Percentiles rank a stretch among this genome's conserved stretches.
Conservation (phyloP, 2,329 filamentous ascomycete genomes). For the Zopfia rhizophila region DNA sequence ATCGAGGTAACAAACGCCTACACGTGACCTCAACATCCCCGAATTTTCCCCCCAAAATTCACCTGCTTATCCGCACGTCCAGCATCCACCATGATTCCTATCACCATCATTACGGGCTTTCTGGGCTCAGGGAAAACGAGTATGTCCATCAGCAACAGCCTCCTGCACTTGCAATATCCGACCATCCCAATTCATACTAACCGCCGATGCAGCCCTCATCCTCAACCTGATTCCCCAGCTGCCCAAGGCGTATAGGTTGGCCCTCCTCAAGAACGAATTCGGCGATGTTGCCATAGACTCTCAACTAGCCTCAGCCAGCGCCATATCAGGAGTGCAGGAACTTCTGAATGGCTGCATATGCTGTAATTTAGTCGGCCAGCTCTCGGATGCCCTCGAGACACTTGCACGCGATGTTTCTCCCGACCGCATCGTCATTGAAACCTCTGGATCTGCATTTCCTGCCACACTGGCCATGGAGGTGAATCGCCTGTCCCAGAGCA, state of each 20-base stretch:
- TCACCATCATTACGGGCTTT: conserved; percentile 97
- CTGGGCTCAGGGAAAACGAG: conserved; percentile 95
- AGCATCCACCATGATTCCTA: conserved; percentile 68
- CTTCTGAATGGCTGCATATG: conserved; percentile 98
- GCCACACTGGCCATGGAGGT: conserved; percentile 92
- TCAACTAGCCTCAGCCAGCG: conserved; percentile 82
- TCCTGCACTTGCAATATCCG: no score
- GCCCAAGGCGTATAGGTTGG: conserved; percentile 85
- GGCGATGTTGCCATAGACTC: conserved; percentile 94
- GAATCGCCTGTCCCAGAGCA: conserved; percentile 79
- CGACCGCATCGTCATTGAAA: conserved; percentile 94
- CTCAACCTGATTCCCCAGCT: conserved; percentile 94
- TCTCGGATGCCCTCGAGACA: conserved; percentile 81
- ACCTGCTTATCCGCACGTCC: background rate
- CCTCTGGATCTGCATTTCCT: conserved; percentile 82
- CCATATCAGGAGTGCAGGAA: conserved; percentile 90
- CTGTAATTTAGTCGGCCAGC: conserved; percentile 95
- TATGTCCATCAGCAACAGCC: conserved; percentile 63
- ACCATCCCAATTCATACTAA: conserved; percentile 10
- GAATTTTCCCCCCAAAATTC: conserved; percentile 1
- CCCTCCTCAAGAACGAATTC: conserved; percentile 97
- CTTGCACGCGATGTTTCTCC: conserved; percentile 71
- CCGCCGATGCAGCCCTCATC: conserved; percentile 70
- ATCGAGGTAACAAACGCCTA: no score
- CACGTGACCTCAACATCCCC: conserved; percentile 15